Percentiles rank a stretch among this genome's conserved stretches.
Evolutionary conservation across 805 yeast species (phyloP).

Genomic region (Saturnispora besseyi): DNA sequence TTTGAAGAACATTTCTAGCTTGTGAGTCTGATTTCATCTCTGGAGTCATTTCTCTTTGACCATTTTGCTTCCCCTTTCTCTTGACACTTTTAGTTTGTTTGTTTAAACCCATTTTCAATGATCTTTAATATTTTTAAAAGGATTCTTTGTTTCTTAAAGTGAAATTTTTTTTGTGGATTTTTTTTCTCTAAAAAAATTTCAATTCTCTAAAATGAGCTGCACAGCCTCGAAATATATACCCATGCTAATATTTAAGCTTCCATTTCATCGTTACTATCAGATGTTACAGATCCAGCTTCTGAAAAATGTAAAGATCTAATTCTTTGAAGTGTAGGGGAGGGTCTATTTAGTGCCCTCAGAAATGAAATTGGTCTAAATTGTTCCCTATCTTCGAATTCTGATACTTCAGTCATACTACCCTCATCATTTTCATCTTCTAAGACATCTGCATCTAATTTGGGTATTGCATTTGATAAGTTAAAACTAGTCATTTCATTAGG

Average conservation of each 20-base stretch:
- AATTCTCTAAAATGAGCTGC: neutral
- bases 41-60: constrained; percentile 48
- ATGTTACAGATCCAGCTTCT: neutral
- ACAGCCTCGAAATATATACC: neutral
- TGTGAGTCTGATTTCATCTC: constrained; percentile 57
- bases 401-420: neutral
- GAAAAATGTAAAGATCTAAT: neutral
- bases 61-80: constrained; percentile 43
- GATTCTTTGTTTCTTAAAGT: neutral
- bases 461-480: neutral
- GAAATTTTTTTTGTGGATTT: neutral
- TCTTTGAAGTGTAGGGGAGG: neutral
- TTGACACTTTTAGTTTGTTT: constrained; percentile 51
- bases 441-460: neutral
- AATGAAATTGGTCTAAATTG: neutral
- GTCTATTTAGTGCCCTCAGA: neutral
- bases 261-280: constrained; percentile 1
- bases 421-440: neutral
- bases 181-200: neutral
- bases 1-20: constrained; percentile 60
- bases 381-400: constrained; percentile 1
- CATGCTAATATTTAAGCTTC: neutral
- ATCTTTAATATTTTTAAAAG: neutral
- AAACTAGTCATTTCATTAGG: neutral
- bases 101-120: constrained; percentile 23